Percentiles rank a stretch among this genome's conserved stretches.
phyloP scores from a whole-genome alignment of 2,329 filamentous ascomycete genomes.

The Hirsutella rhossiliensis region DNA sequence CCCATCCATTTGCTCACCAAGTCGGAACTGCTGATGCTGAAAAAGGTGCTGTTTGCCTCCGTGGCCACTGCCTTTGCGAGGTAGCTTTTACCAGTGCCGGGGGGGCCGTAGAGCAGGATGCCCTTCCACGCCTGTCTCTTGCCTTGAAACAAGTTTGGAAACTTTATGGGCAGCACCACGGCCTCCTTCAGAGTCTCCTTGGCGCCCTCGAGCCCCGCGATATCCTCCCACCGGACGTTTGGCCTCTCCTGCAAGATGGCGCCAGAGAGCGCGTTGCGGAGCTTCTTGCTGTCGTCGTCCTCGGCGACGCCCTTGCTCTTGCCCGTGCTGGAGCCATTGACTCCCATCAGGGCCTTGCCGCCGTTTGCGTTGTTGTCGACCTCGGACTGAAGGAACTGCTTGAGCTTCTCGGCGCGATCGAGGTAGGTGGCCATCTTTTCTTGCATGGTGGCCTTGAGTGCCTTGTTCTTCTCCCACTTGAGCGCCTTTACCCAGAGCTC shows the following conservation, averaged over 20 bases:
- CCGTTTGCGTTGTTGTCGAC: slow-evolving; percentile 56
- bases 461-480: slow-evolving; percentile 99
- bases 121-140: slow-evolving; percentile 98
- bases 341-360: slow-evolving; percentile 50
- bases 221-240: slow-evolving; percentile 96
- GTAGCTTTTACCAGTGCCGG: slow-evolving; percentile 95
- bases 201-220: slow-evolving; percentile 83
- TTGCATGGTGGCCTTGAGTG: slow-evolving; percentile 94
- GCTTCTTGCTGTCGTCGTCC: slow-evolving; percentile 91
- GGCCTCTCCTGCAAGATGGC: slow-evolving; percentile 93
- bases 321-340: slow-evolving; percentile 55
- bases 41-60: slow-evolving; percentile 97
- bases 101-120: slow-evolving; percentile 89
- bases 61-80: slow-evolving; percentile 95
- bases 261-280: slow-evolving; percentile 78
- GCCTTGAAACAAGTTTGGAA: slow-evolving; percentile 89
- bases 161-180: slow-evolving; percentile 95
- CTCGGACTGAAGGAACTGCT: slow-evolving; percentile 74
- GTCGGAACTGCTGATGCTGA: slow-evolving; percentile 95
- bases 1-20: slow-evolving; percentile 99
- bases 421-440: slow-evolving; percentile 94
- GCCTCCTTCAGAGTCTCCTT: slow-evolving; percentile 98
- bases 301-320: slow-evolving; percentile 53
- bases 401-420: slow-evolving; percentile 96
- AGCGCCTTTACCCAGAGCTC: slow-evolving; percentile 98